These are phyloP conservation scores for Aspergillus sclerotioniger DNA, from an alignment of 495 filamentous ascomycete species.

Conservation along the genomic window DNA sequence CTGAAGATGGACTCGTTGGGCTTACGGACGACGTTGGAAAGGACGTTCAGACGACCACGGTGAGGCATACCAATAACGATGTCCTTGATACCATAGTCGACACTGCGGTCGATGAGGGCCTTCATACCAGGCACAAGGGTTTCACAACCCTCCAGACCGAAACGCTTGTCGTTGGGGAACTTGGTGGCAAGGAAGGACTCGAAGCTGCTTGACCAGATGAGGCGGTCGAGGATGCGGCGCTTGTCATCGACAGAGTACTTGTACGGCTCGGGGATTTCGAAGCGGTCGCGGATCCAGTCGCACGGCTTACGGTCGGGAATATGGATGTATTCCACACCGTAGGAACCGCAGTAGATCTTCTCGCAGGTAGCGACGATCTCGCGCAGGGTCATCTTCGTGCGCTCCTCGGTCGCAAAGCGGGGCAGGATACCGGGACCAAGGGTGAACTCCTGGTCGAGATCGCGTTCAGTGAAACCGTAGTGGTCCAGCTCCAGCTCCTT, in stretches of 20 bases:
- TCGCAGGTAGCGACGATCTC: conserved; percentile 94
- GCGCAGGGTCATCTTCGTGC: conserved; percentile 92
- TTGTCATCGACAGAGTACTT: conserved; percentile 97
- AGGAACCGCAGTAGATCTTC: conserved; percentile 92
- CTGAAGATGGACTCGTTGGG: conserved; percentile 99
- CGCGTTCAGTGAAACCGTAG: conserved; percentile 92
- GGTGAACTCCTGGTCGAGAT: conserved; percentile 87
- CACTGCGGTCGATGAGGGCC: conserved; percentile 94
- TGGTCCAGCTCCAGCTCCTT: conserved; percentile 90
- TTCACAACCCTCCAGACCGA: conserved; percentile 96
- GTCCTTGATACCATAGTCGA: conserved; percentile 97
- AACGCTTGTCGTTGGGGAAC: conserved; percentile 99
- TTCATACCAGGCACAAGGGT: conserved; percentile 98
- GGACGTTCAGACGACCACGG: conserved; percentile 94
- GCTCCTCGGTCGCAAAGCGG: conserved; percentile 79
- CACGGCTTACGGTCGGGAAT: conserved; percentile 97
- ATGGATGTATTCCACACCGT: conserved; percentile 97
- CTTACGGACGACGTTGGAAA: conserved; percentile 98
- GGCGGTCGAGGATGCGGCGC: conserved; percentile 90
- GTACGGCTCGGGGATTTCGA: conserved; percentile 92
- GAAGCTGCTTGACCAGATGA: conserved; percentile 98
- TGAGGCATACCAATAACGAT: conserved; percentile 99
- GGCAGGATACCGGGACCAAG: conserved; percentile 95
- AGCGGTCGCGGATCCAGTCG: conserved; percentile 92
- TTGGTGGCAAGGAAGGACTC: conserved; percentile 92